Base-by-base conservation (phyloP, 2,329 filamentous ascomycete genomes). In the Shiraia bambusicola region DNA sequence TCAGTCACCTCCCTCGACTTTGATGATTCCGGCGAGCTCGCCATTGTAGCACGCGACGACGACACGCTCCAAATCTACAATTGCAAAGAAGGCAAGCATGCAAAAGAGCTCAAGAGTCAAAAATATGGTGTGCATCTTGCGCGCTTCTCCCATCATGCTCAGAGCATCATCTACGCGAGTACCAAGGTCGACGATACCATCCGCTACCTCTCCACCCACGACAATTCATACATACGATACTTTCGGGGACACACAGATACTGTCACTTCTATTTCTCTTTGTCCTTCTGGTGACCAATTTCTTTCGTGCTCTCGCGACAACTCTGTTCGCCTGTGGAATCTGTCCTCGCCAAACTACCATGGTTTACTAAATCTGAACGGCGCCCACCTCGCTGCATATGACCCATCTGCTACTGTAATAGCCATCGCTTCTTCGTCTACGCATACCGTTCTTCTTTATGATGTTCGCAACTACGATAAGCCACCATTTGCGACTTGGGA, bases 41-140 rank as follows among this genome's bases (percentile, higher is more conserved):
- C 94, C 45, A 89, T 98, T 70, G 88, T 91, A 0, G 88, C 90
- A 5, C 88, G 91, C 54, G 90, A 88, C 72, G 93, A 98, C 69
- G 91, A 96, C 67, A 94, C 88, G 3, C 87, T 98, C 49, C 91
- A 97, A 63, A 84, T 98, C 24, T 98, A 94, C 74, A 95, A 93
- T 60, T 86, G 95, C 50, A 88, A 87, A 60, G 90, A 95, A 52
- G 93, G 93, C 4, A 87, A 87, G 47, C 85, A 90, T 56, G 87
- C 89, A 33, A 97, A 97, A 72, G 86, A 85, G 45, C 78, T 96
- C 33, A 83, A 94, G 37, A 94, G 88, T 72, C 95, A 97, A 66
- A 98, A 98, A 67, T 98, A 98, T 61, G 93, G 93, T 45, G 90
- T 89, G 13, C 93, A 95, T 66, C 79, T 96, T 41, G 93, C 93